These are phyloP conservation scores for Aschersonia sp. DNA, from an alignment of 2,329 filamentous ascomycete species.

Conservation along the genomic window DNA sequence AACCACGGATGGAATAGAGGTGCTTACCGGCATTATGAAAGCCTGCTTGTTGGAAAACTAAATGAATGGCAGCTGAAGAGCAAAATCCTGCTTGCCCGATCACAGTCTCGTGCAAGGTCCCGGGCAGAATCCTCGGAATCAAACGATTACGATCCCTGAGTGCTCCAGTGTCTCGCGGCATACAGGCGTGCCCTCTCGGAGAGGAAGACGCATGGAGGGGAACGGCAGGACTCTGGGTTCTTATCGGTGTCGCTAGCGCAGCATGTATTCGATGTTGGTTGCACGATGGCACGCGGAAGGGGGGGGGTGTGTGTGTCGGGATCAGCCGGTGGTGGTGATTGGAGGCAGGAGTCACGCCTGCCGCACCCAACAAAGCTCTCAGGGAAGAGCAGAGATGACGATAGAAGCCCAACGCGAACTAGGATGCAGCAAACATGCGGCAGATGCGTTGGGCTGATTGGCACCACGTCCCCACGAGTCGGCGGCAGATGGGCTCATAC, in stretches of 20 bases:
- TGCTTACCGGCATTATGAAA: constrained; percentile 16
- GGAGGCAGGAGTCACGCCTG: too few species aligned
- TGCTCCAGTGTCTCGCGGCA: background rate
- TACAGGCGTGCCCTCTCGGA: constrained; percentile 1
- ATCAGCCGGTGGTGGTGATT: too few species aligned
- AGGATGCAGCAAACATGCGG: background rate
- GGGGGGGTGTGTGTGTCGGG: too few species aligned
- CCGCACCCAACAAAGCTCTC: background rate
- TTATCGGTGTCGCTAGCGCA: background rate
- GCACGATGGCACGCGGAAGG: too few species aligned
- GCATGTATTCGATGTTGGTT: too few species aligned
- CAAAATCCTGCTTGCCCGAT: background rate
- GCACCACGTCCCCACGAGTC: background rate
- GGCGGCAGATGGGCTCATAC: too few species aligned
- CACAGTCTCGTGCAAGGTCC: too few species aligned
- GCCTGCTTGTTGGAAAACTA: background rate
- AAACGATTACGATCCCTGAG: too few species aligned
- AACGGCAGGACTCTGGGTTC: background rate
- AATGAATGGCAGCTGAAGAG: background rate
- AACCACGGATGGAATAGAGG: background rate
- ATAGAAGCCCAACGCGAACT: background rate
- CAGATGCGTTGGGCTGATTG: background rate
- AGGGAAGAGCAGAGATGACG: background rate
- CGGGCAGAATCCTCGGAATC: too few species aligned
- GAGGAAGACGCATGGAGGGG: constrained; percentile 1